Percentiles rank a stretch among this genome's conserved stretches.
Evolutionary conservation across 2,329 filamentous ascomycete species (phyloP).

Genomic region (Alternaria metachromatica): DNA sequence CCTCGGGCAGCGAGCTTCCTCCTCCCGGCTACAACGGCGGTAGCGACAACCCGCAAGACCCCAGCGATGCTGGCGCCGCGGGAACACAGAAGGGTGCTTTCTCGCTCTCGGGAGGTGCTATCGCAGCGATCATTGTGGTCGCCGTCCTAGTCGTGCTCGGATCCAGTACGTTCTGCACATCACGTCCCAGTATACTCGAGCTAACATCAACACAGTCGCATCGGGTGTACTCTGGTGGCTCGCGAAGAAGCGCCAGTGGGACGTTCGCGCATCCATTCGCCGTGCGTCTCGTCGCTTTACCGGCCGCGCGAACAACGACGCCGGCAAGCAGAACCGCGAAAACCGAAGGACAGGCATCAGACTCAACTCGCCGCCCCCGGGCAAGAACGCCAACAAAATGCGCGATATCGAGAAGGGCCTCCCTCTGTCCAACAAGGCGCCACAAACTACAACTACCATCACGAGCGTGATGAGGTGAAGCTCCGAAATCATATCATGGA

Average conservation of each 20-base stretch:
- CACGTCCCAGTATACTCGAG: neutral
- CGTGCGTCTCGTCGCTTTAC: constrained; percentile 63
- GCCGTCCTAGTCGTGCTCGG: constrained; percentile 66
- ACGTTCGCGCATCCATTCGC: constrained; percentile 73
- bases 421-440: constrained; percentile 27
- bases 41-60: constrained; percentile 44
- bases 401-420: constrained; percentile 47
- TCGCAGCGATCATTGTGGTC: constrained; percentile 78
- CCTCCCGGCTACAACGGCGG: constrained; percentile 47
- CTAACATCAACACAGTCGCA: constrained; percentile 57
- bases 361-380: constrained; percentile 43
- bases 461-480: constrained; percentile 34
- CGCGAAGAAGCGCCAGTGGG: constrained; percentile 87
- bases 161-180: constrained; percentile 64
- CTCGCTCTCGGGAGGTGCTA: constrained; percentile 69
- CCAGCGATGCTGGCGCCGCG: constrained; percentile 65
- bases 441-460: constrained; percentile 44
- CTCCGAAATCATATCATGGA: neutral
- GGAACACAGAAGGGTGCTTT: constrained; percentile 67
- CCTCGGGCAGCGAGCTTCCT: constrained; percentile 26
- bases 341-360: constrained; percentile 46
- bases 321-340: constrained; percentile 36
- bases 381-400: constrained; percentile 24
- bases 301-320: constrained; percentile 43
- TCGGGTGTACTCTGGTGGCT: constrained; percentile 75